A percentile compares a stretch with the other conserved stretches of the same genome.
These are phyloP conservation scores for Monosporascus sp. DNA, from an alignment of 2,329 filamentous ascomycete species.

Conservation along the genomic window DNA sequence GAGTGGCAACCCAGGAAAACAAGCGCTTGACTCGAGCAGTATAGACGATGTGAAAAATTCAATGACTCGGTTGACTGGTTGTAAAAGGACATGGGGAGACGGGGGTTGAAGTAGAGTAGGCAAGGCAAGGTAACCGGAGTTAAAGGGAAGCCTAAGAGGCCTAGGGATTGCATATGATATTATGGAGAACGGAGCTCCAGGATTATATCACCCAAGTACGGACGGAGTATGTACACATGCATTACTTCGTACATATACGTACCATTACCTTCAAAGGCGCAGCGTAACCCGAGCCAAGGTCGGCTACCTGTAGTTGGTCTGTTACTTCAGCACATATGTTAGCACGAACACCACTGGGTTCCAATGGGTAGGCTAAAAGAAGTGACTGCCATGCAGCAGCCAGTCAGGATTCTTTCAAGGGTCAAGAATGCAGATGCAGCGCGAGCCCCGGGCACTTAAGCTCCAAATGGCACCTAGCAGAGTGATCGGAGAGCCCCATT, in stretches of 20 bases:
- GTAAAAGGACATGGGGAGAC: neutral
- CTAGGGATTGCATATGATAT: neutral
- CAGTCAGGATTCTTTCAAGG: neutral
- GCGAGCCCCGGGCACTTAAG: neutral
- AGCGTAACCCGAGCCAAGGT: too few species aligned
- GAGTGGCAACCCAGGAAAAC: neutral
- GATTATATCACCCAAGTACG: constrained; percentile 2
- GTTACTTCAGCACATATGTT: too few species aligned
- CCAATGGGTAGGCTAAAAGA: neutral
- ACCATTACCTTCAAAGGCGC: neutral
- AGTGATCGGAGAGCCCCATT: too few species aligned
- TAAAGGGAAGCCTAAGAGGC: neutral
- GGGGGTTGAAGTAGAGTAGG: neutral
- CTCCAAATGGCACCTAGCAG: too few species aligned
- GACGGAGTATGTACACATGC: neutral
- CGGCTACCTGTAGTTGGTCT: too few species aligned
- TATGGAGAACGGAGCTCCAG: constrained; percentile 3
- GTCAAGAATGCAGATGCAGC: neutral
- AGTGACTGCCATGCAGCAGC: neutral
- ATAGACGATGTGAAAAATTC: neutral
- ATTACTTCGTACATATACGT: neutral
- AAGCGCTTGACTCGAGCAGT: neutral
- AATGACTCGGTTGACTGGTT: neutral
- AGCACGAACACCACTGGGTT: neutral
- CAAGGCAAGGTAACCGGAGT: neutral